phyloP scores from a whole-genome alignment of 805 yeast genomes.

The Yamadazyma olivae region DNA sequence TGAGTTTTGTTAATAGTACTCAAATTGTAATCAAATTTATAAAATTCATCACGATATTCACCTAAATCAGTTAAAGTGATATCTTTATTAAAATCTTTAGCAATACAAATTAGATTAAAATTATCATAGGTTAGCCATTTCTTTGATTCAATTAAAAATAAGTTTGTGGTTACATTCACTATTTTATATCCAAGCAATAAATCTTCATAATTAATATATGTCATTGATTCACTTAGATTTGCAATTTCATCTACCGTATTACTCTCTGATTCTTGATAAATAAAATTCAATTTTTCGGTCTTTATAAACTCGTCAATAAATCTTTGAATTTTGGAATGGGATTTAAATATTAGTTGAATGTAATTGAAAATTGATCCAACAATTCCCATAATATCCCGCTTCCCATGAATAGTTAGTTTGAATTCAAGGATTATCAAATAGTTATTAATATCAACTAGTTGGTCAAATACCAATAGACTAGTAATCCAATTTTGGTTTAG shows the following conservation, averaged over 20 bases:
- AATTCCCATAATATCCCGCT: slow-evolving; percentile 30
- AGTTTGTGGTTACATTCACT: not conserved
- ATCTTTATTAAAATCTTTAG: not conserved
- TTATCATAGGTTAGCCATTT: slow-evolving; percentile 10
- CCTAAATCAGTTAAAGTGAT: slow-evolving; percentile 20
- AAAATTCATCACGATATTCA: slow-evolving; percentile 8
- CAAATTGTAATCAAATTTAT: not conserved
- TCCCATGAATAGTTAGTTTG: slow-evolving; percentile 46
- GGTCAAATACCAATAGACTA: slow-evolving; percentile 40
- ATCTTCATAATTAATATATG: slow-evolving; percentile 14
- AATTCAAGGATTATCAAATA: slow-evolving; percentile 48
- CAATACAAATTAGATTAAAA: slow-evolving; percentile 8
- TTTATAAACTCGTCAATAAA: slow-evolving; percentile 47
- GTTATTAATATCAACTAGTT: slow-evolving; percentile 34
- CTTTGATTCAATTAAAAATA: slow-evolving; percentile 7
- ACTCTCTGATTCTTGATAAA: slow-evolving; percentile 34
- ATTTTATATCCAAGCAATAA: slow-evolving; percentile 12
- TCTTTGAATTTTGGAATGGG: slow-evolving; percentile 26
- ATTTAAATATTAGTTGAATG: slow-evolving; percentile 10
- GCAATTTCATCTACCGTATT: slow-evolving; percentile 51
- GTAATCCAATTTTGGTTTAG: slow-evolving; percentile 26
- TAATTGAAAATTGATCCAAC: slow-evolving; percentile 27
- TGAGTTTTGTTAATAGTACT: not conserved
- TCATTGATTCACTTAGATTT: slow-evolving; percentile 35
- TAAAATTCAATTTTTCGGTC: slow-evolving; percentile 40